Conservation (phyloP, 2,329 filamentous ascomycete genomes). For the Lecanicillium sp. region DNA sequence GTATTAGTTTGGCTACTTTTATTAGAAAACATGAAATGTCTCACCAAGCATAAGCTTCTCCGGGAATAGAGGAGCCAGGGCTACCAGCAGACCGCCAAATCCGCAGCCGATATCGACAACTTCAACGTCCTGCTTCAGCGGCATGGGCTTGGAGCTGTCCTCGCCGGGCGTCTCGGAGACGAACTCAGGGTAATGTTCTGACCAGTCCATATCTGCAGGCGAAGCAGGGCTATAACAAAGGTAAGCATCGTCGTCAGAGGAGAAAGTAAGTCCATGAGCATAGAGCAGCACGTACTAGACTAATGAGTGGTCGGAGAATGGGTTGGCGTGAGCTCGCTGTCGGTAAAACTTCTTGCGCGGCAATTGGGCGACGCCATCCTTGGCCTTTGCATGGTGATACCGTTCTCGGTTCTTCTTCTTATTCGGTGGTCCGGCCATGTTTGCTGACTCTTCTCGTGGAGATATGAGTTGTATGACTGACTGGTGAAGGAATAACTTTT, state of each 20-base stretch:
- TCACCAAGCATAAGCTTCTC: constrained; percentile 75
- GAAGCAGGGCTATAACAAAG: constrained; percentile 55
- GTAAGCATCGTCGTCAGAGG: constrained; percentile 8
- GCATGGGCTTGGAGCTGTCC: constrained; percentile 17
- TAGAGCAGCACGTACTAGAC: constrained; percentile 59
- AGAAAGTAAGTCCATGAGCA: not conserved
- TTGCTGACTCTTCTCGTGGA: not conserved
- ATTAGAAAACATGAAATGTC: too few relatives aligned
- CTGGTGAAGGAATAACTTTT: constrained; percentile 5
- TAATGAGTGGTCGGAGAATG: constrained; percentile 89
- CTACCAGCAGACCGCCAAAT: constrained; percentile 85
- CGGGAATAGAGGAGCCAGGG: constrained; percentile 73
- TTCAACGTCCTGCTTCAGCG: constrained; percentile 60
- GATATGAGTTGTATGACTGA: not conserved
- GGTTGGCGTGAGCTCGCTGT: constrained; percentile 94
- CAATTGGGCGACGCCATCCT: constrained; percentile 51
- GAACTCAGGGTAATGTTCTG: constrained; percentile 71
- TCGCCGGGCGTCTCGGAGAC: constrained; percentile 31
- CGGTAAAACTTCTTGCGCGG: constrained; percentile 96
- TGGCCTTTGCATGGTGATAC: constrained; percentile 49
- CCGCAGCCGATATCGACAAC: constrained; percentile 96
- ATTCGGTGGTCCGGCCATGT: constrained; percentile 27
- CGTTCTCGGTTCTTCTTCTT: constrained; percentile 60
- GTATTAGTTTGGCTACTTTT: too few relatives aligned
- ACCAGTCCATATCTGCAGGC: constrained; percentile 88